Percentiles rank a stretch among this genome's conserved stretches.
These are phyloP conservation scores for Acanthamoeba sp. DNA, from an alignment of 208 protist species.

Conservation along the genomic window DNA sequence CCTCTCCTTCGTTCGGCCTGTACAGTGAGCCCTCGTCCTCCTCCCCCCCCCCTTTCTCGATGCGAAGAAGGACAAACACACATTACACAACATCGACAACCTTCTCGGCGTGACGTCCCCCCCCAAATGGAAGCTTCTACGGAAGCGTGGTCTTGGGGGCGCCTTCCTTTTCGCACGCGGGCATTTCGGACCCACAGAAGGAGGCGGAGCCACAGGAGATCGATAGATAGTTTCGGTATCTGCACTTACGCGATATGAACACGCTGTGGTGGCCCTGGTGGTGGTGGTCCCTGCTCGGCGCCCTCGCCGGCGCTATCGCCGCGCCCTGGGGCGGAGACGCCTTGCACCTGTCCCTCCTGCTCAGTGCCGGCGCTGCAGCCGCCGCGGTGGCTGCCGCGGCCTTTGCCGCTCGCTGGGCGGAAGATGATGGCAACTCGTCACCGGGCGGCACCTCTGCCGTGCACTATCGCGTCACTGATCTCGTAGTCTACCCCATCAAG, in stretches of 20 bases:
- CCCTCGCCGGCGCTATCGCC: neutral
- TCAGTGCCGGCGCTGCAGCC: neutral
- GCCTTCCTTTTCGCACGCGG: too few relatives aligned
- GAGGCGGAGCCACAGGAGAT: too few relatives aligned
- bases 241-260: neutral
- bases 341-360: neutral
- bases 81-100: too few relatives aligned
- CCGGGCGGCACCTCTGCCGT: neutral
- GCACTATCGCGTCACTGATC: slow-evolving; percentile 17
- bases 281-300: neutral
- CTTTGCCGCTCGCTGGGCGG: neutral
- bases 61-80: too few relatives aligned
- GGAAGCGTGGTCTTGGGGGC: too few relatives aligned
- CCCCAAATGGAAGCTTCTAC: too few relatives aligned
- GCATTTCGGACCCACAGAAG: too few relatives aligned
- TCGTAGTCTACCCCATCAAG: slow-evolving; percentile 51
- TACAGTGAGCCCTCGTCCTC: too few relatives aligned
- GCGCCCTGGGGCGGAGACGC: neutral
- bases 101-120: too few relatives aligned
- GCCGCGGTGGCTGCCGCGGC: too few relatives aligned
- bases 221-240: neutral
- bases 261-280: neutral
- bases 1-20: too few relatives aligned
- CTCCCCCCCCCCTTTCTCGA: too few relatives aligned
- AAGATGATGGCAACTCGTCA: neutral